A percentile compares a stretch with the other conserved stretches of the same genome.
Evolutionary conservation across 345 rosid species (phyloP).

Genomic region (Gossypium longicalyx): DNA sequence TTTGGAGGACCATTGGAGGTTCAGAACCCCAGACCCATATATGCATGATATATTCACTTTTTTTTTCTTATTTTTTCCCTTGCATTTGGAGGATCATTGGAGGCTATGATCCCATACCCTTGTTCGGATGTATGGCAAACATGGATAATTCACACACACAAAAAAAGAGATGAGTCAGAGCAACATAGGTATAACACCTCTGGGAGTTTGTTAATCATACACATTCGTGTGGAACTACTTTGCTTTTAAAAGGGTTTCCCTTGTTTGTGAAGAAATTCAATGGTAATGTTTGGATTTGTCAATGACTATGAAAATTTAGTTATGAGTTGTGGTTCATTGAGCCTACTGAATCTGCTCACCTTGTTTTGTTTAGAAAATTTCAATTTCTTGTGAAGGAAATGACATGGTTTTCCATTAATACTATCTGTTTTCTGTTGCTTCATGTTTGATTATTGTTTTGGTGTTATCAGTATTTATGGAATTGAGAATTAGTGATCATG

Average conservation of each 20-base stretch:
- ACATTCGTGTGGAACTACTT: background rate
- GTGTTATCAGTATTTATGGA: background rate
- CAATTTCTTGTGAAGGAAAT: background rate
- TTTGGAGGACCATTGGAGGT: background rate
- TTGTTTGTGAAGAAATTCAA: background rate
- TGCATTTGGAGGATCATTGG: background rate
- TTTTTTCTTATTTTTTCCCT: background rate
- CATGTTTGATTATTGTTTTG: background rate
- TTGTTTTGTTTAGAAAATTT: background rate
- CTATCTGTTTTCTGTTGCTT: background rate
- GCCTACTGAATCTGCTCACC: background rate
- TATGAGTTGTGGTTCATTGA: background rate
- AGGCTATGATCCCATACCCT: background rate
- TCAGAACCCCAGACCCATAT: background rate
- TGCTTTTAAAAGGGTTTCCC: background rate
- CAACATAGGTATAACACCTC: background rate
- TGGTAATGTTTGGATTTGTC: background rate
- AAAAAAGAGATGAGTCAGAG: background rate
- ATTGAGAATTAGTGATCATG: background rate
- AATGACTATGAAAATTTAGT: background rate
- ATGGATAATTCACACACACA: background rate
- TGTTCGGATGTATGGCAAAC: background rate
- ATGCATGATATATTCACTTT: too few relatives aligned
- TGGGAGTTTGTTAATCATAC: background rate
- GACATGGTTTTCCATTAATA: background rate